Evolutionary conservation across 768 basidiomycete genomes (phyloP), one percentile per base, ranked within the genome.

Genomic region (Roridomyces roridus): DNA sequence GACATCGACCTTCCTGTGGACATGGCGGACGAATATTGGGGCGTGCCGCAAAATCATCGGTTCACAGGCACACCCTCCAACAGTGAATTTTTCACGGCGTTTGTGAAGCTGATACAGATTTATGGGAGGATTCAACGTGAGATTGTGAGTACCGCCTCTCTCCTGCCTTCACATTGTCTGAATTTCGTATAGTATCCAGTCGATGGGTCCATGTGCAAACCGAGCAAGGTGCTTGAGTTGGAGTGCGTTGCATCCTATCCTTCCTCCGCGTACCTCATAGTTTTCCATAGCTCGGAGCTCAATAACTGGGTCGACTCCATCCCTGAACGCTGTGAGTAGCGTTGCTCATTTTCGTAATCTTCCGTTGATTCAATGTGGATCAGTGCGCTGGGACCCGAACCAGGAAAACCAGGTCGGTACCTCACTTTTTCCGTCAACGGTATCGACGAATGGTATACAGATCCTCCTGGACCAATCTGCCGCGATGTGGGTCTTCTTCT

Each of bases 291-390:
- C 64, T 73, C 73, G 26, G 71, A 71, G 15, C 66, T 81, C 46
- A 78, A 81, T 63, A 57, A 74, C 34, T 77, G 80, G 76, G 65
- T 79, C n/a, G 68, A 80, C 55, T 51, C 70, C 21, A 68, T 82
- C 28, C 78, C 78, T 2, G 68, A 70, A 26, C 74, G 73, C 23
- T 43, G 71, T 72, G 44, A 15, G 59, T 44, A 31, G 10, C 15
- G 10, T 15, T 34, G 3, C 15, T 15, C 31, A 15, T 34, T 34
- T 34, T 34, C 11, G 31, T 10, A 15, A 14, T 14, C 29, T 6
- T 34, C 31, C 31, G 11, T n/a, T 3, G 26, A 17, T 26, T 31
- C 23, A 8, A 17, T 4, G 21, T 14, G 26, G 12, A 1, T 14
- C 20, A 48, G 44, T 51, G n/a, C 20, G 68, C 64, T 73, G 46